phyloP scores from a whole-genome alignment of 768 basidiomycete species.

The Leccinum uliginosum region DNA sequence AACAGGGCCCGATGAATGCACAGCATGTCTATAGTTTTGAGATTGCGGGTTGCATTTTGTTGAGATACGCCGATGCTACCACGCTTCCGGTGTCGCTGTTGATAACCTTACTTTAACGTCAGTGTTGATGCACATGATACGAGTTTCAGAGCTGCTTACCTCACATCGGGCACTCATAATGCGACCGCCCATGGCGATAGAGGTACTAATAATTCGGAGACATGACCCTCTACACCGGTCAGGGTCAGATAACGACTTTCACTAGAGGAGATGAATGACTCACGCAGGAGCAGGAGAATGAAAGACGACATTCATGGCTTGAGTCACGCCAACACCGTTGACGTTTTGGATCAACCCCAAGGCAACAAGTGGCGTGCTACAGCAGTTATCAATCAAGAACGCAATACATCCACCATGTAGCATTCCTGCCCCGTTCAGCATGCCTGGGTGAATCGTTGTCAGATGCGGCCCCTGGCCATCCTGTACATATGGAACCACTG shows the following conservation, averaged over 20 bases:
- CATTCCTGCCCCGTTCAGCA: conserved; percentile 75
- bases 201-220: conserved; percentile 58
- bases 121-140: background rate
- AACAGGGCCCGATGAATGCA: background rate
- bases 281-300: conserved; percentile 65
- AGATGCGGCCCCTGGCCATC: background rate
- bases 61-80: conserved; percentile 63
- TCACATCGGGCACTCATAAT: conserved; percentile 72
- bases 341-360: conserved; percentile 55
- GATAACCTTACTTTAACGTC: conserved; percentile 39
- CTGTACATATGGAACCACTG: conserved; percentile 16
- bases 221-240: conserved; percentile 46
- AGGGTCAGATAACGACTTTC: conserved; percentile 3
- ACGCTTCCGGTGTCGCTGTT: conserved; percentile 56
- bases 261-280: conserved; percentile 23
- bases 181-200: conserved; percentile 61
- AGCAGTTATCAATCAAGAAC: conserved; percentile 73
- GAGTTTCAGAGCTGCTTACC: conserved; percentile 35
- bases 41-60: conserved; percentile 64
- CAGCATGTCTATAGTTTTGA: conserved; percentile 40
- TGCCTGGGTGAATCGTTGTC: conserved; percentile 37
- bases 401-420: conserved; percentile 73
- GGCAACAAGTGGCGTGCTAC: conserved; percentile 63
- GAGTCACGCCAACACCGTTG: conserved; percentile 74
- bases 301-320: conserved; percentile 65